Conservation (phyloP, 306 rosid species). For the Erythrophleum fordii region DNA sequence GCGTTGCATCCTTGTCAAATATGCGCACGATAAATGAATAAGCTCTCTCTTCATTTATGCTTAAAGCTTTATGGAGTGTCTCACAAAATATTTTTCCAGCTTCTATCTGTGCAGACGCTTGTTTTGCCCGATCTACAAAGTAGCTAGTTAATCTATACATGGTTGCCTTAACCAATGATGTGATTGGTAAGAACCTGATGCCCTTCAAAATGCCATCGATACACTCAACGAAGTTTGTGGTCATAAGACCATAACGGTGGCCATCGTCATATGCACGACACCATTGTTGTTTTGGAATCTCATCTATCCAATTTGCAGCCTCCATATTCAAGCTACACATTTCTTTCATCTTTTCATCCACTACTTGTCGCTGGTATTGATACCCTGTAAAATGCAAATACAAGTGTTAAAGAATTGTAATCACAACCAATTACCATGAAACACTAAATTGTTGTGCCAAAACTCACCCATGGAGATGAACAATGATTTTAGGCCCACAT, state of each 20-base stretch:
- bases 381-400: neutral
- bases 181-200: neutral
- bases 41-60: neutral
- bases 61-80: neutral
- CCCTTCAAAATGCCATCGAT: neutral
- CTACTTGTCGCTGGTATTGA: neutral
- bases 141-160: neutral
- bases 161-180: neutral
- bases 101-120: neutral
- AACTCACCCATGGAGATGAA: neutral
- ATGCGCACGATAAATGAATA: neutral
- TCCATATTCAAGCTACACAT: neutral
- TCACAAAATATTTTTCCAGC: neutral
- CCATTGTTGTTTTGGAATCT: neutral
- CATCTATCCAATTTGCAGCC: neutral
- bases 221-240: neutral
- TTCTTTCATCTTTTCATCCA: neutral
- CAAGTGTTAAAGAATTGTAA: neutral
- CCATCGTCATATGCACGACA: slow-evolving; percentile 4
- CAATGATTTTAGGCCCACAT: neutral
- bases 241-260: neutral
- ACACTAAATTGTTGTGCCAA: neutral
- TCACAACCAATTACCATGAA: too few relatives aligned
- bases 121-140: neutral
- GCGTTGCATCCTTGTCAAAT: neutral